A percentile compares a stretch with the other conserved stretches of the same genome.
Evolutionary conservation across 2,329 filamentous ascomycete species (phyloP).

Genomic region (Blastomyces emzantsi): DNA sequence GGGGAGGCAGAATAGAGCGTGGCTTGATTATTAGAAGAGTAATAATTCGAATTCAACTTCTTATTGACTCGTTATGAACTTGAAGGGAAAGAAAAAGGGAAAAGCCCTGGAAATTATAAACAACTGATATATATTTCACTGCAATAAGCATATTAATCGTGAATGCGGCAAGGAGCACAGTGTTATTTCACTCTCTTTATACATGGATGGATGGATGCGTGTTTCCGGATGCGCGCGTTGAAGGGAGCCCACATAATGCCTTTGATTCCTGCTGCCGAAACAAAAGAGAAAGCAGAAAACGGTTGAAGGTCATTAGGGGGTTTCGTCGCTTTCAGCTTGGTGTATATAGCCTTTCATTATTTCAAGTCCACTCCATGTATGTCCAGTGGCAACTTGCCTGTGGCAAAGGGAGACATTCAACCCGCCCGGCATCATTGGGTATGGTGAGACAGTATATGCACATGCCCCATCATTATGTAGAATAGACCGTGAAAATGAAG

Average conservation of each 20-base stretch:
- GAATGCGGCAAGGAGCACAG: background rate
- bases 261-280: background rate
- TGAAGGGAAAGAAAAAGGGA: background rate
- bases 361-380: background rate
- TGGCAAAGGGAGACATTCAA: background rate
- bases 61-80: background rate
- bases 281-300: background rate
- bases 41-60: background rate
- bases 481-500: background rate
- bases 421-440: background rate
- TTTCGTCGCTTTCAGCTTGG: background rate
- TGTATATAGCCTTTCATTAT: background rate
- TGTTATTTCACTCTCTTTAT: constrained; percentile 1
- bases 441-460: background rate
- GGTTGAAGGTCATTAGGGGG: background rate
- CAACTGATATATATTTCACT: background rate
- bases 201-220: background rate
- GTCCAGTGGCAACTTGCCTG: background rate
- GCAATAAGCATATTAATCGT: background rate
- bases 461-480: background rate
- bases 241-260: background rate
- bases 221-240: background rate
- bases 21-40: no score
- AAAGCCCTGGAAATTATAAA: background rate
- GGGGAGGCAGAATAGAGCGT: background rate